Conservation (phyloP, 2,329 filamentous ascomycete species). For the Stagonosporopsis chrysanthemi region DNA sequence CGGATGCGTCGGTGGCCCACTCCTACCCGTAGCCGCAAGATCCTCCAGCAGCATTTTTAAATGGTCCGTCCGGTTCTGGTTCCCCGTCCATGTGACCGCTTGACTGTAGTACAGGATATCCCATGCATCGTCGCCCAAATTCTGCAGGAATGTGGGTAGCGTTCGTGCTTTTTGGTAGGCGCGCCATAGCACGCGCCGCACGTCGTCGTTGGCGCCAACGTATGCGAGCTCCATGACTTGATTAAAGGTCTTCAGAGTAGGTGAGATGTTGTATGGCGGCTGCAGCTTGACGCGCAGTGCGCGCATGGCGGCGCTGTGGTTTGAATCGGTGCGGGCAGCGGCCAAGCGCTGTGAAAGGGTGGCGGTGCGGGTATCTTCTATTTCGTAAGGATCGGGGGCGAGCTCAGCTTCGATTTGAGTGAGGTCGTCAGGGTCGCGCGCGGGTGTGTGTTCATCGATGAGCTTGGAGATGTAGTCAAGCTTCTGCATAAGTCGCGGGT, state of each 20-base stretch:
- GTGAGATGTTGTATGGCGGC: constrained; percentile 43
- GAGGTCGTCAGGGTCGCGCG: constrained; percentile 17
- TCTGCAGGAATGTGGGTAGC: constrained; percentile 44
- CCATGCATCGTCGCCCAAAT: constrained; percentile 46
- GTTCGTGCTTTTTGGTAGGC: constrained; percentile 43
- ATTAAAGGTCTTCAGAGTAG: constrained; percentile 45
- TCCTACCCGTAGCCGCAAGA: constrained; percentile 40
- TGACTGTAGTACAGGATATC: constrained; percentile 50
- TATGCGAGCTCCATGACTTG: constrained; percentile 47
- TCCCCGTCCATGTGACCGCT: constrained; percentile 46
- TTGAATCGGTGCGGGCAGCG: constrained; percentile 36
- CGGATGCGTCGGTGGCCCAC: constrained; percentile 47
- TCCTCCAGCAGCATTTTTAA: constrained; percentile 39
- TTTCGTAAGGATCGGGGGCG: constrained; percentile 41
- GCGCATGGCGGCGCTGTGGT: constrained; percentile 39
- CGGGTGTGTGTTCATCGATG: constrained; percentile 22
- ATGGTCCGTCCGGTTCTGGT: constrained; percentile 44
- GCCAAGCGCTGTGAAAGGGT: constrained; percentile 37
- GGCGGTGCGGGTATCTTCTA: constrained; percentile 32
- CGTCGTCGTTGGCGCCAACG: constrained; percentile 46
- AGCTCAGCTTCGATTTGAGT: constrained; percentile 29
- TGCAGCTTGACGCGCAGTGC: constrained; percentile 38
- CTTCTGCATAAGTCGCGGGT: constrained; percentile 45
- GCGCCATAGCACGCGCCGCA: constrained; percentile 47
- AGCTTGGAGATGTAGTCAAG: constrained; percentile 40